Base-by-base conservation (phyloP, 2,329 filamentous ascomycete species). In the Neurospora sp. region DNA sequence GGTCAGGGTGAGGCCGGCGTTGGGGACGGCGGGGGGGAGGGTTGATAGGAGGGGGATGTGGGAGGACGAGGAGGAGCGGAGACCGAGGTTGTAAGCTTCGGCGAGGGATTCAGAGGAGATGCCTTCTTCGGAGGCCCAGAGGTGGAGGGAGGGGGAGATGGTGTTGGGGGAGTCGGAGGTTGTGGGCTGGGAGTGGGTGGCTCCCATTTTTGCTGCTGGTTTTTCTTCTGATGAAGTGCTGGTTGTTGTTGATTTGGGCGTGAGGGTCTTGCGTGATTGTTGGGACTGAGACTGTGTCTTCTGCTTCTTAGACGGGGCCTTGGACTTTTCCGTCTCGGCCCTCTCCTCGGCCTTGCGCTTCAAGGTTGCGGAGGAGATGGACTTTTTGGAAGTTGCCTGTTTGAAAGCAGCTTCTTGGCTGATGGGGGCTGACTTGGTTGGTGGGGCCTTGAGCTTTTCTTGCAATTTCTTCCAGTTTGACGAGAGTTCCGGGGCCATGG, bases 401-500 rank as follows among this genome's bases (percentile, higher is more conserved):
- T 67, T 38, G n/a, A 28, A 28, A 6, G 33, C 69, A 66, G 62
- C 67, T 15, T 42, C 71, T 79, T 74, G 76, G 73, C 10, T 70
- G 33, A 33, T 83, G 15, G 79, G 68, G 79, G 81, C 73, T n/a
- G 79, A 71, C 17, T 78, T 76, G 17, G 79, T 71, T 38, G 81
- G 78, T 71, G 85, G 82, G 52, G 82, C 78, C 76, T 86, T 84
- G 75, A 88, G 81, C 75, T 85, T 85, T 73, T 86, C 86, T 81
- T 93, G 91, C 69, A 94, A 84, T 81, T 87, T 90, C 81, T 93
- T 93, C 91, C 91, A 94, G 78, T 94, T 94, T 69, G 86, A 88
- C 13, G 88, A 90, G 40, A 90, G 80, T 75, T 82, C 82, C 52
- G 79, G 79, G 43, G 82, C 79, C 83, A 84, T 84, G 72, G 58